Base-by-base conservation (phyloP, 306 rosid species). In the Glycine tomentella region DNA sequence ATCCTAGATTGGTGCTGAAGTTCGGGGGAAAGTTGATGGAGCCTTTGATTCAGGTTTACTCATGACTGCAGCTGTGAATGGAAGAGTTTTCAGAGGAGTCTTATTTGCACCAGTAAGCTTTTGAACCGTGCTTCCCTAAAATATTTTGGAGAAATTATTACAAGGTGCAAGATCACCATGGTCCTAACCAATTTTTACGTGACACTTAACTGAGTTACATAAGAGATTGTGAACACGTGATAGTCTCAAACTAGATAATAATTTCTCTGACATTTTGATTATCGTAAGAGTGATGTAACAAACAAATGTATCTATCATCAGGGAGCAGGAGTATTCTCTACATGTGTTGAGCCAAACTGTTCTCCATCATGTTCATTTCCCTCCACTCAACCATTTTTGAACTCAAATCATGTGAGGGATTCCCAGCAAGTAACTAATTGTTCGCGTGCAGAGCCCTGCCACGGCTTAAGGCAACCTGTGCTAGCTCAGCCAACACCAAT, bases 1-100 rank as follows among this genome's bases (percentile, higher is more conserved):
- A 78, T 79, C 84, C 64, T 84, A 94, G 98, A 85, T 94, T 25
- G 98, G 98, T 8, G 88, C 96, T 6, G 98, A 94, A 80, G 98
- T 94, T 46, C 84, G 84, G 7, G 98, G 98, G 10, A 94, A 89
- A 89, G 89, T 94, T 20, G 98, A 94, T 45, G 98, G 94, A 53
- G 91, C 90, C 57, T 92, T 94, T 20, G 98, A 94, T 84, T 94
- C 98, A 0, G 97, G 97, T 65, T 84, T 92, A 76, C 88, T 94
- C 12, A 90, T 94, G 95, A 90, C 92, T 8, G 98, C 98, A 76
- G 76, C 87, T 3, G 94, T 94, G 73, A 89, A 92, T 62, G 98
- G 97, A 68, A 90, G 85, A 62, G 48, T 87, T 68, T 90, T 84
- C 65, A 83, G 98, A 88, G 98, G 98, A 70, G 94, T 94, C 48